Evolutionary conservation across 306 rosid genomes (phyloP).

Genomic region (Prosopis cineraria): DNA sequence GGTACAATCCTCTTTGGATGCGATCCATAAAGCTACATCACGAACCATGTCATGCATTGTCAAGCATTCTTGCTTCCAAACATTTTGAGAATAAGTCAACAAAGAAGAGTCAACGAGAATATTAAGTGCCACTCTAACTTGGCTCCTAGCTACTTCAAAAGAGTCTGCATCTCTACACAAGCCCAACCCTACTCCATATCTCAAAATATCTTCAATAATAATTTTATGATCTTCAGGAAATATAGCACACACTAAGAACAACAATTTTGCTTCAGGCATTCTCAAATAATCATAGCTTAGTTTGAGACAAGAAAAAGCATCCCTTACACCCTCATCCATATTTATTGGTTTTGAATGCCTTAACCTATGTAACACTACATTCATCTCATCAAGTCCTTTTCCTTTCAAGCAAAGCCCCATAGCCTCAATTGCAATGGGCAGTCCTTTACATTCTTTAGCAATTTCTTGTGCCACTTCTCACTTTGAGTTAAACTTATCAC

Average conservation of each 20-base stretch:
- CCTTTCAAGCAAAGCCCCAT: background rate
- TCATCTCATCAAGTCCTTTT: too few relatives aligned
- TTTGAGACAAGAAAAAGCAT: background rate
- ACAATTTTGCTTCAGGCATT: background rate
- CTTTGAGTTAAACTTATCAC: background rate
- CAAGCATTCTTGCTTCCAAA: too few relatives aligned
- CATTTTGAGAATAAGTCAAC: too few relatives aligned
- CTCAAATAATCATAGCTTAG: background rate
- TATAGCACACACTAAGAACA: background rate
- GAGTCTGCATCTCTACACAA: background rate
- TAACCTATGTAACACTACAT: background rate
- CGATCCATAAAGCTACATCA: background rate
- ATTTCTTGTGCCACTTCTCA: background rate
- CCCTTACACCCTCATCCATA: background rate
- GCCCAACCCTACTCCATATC: background rate
- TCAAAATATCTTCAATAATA: too few relatives aligned
- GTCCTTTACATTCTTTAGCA: background rate
- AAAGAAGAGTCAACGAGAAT: background rate
- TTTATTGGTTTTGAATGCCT: background rate
- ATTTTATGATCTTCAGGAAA: background rate
- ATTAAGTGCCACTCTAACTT: background rate
- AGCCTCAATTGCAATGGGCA: background rate
- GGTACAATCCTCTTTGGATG: background rate
- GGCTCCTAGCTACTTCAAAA: background rate
- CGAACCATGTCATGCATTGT: background rate